Percentiles rank a stretch among this genome's conserved stretches.
Evolutionary conservation across 345 rosid species (phyloP).

Genomic region (Aquilaria sinensis): DNA sequence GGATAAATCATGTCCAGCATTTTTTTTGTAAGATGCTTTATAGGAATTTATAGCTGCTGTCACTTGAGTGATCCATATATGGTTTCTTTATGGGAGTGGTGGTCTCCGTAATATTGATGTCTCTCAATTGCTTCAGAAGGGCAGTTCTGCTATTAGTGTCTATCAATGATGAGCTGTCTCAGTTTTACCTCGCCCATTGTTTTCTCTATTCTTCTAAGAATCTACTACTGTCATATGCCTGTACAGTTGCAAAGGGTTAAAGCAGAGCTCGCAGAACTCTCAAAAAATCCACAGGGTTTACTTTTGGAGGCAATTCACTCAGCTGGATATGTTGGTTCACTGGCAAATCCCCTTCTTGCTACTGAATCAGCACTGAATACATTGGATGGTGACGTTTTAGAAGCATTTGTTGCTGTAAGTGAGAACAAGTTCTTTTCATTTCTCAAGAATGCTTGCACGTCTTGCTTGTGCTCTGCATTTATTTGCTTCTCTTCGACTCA

Average conservation of each 20-base stretch:
- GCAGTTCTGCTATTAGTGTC: too few relatives aligned
- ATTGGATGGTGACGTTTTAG: slow-evolving; percentile 46
- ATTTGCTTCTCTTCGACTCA: not conserved
- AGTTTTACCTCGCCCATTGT: too few relatives aligned
- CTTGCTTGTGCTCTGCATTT: not conserved
- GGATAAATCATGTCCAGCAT: too few relatives aligned
- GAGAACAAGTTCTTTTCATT: not conserved
- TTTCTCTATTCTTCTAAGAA: too few relatives aligned
- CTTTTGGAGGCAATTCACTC: slow-evolving; percentile 77
- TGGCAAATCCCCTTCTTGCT: slow-evolving; percentile 68
- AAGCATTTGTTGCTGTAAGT: slow-evolving; percentile 62
- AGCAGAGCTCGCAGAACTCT: slow-evolving; percentile 44
- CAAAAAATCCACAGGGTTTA: slow-evolving; percentile 59
- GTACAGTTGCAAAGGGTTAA: slow-evolving; percentile 54
- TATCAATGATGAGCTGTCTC: too few relatives aligned
- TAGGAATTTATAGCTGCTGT: too few relatives aligned
- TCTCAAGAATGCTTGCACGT: not conserved
- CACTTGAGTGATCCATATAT: too few relatives aligned
- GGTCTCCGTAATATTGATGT: too few relatives aligned
- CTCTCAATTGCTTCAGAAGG: too few relatives aligned
- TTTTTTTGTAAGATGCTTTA: too few relatives aligned
- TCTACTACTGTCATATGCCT: not conserved
- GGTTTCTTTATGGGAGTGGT: too few relatives aligned
- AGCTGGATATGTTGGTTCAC: slow-evolving; percentile 51
- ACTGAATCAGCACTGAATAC: slow-evolving; percentile 43